These are phyloP conservation scores for Apiospora koreana DNA, from an alignment of 2,329 filamentous ascomycete genomes.

Conservation along the genomic window DNA sequence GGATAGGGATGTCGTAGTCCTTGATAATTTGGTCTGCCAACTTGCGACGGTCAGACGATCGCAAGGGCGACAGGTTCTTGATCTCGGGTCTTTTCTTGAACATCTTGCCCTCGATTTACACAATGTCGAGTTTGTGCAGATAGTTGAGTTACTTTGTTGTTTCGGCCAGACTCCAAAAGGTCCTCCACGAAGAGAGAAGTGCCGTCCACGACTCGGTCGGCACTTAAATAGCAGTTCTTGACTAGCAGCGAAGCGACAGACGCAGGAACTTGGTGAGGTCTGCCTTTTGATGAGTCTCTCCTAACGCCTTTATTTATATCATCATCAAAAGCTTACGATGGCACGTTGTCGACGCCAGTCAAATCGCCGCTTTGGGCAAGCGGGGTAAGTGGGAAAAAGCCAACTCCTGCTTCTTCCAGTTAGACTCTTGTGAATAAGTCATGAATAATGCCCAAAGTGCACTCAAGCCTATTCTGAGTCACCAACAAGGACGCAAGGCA, in stretches of 20 bases:
- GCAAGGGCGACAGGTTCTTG: constrained; percentile 66
- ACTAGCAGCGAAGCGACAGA: constrained; percentile 79
- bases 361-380: constrained; percentile 1
- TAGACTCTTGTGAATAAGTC: background rate
- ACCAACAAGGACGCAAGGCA: background rate
- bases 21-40: constrained; percentile 68
- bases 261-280: constrained; percentile 91
- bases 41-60: constrained; percentile 67
- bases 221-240: constrained; percentile 78
- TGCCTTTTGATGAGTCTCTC: constrained; percentile 77
- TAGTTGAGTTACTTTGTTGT: background rate
- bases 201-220: constrained; percentile 56
- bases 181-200: constrained; percentile 90
- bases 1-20: constrained; percentile 51
- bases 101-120: constrained; percentile 40
- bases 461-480: background rate
- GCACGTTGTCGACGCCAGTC: background rate
- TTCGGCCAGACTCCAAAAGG: constrained; percentile 76
- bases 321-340: no score
- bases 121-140: no score
- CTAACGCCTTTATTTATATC: no score
- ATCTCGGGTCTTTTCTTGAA: constrained; percentile 70
- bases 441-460: background rate
- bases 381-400: background rate
- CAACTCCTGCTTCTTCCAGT: background rate